Evolutionary conservation across 306 rosid genomes (phyloP).

Genomic region (Astragalus membranaceus): DNA sequence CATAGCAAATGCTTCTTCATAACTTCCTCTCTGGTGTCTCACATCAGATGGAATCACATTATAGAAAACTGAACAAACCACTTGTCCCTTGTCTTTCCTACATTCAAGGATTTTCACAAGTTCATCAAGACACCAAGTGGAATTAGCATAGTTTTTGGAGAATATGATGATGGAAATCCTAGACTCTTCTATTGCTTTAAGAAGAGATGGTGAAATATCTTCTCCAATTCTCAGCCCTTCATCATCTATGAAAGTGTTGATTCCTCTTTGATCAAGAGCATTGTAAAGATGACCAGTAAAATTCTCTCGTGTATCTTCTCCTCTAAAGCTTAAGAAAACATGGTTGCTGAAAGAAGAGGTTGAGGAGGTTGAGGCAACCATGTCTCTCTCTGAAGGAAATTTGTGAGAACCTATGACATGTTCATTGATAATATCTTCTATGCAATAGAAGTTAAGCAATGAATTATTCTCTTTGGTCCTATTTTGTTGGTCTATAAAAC

Average conservation of each 20-base stretch:
- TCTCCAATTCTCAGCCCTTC: slow-evolving; percentile 19
- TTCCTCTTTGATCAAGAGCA: slow-evolving; percentile 28
- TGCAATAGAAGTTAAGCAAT: not conserved
- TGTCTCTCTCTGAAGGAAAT: not conserved
- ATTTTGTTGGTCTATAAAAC: not conserved
- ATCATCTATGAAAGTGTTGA: slow-evolving; percentile 33
- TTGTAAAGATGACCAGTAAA: slow-evolving; percentile 23
- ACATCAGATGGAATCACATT: slow-evolving; percentile 10
- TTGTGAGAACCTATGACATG: not conserved
- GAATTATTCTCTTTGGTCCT: not conserved
- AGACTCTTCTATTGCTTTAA: slow-evolving; percentile 15
- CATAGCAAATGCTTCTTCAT: slow-evolving; percentile 15
- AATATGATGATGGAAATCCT: slow-evolving; percentile 25
- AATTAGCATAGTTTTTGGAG: slow-evolving; percentile 22
- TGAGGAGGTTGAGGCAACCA: not conserved
- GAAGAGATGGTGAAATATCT: slow-evolving; percentile 12
- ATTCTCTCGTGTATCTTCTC: slow-evolving; percentile 17
- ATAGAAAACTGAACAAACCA: slow-evolving; percentile 21
- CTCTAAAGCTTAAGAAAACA: slow-evolving; percentile 29
- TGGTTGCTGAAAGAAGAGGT: slow-evolving; percentile 13
- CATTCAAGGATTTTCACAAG: slow-evolving; percentile 26
- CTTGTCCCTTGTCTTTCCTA: slow-evolving; percentile 12
- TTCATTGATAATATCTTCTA: not conserved
- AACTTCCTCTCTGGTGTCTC: slow-evolving; percentile 25
- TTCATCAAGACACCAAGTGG: slow-evolving; percentile 25